These are phyloP conservation scores for Hordeum marinum DNA, from an alignment of 176 grass and related monocot species.

Conservation along the genomic window DNA sequence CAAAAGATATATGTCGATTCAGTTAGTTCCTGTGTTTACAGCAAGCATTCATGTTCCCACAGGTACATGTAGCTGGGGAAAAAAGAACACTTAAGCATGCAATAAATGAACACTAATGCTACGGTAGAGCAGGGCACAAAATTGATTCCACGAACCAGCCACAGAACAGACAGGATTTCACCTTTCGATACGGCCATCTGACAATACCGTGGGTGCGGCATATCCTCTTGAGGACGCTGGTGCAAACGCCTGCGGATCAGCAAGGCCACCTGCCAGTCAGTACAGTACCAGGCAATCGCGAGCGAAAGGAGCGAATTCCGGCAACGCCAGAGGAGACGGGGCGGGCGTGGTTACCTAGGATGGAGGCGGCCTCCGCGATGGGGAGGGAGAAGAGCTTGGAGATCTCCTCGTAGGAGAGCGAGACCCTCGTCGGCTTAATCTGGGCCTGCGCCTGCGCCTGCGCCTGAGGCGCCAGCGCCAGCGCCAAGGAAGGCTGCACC, in stretches of 20 bases:
- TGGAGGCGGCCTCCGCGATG: conserved; percentile 81
- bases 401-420: conserved; percentile 85
- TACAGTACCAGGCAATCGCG: neutral
- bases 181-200: conserved; percentile 94
- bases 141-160: neutral
- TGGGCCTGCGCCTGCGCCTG: neutral
- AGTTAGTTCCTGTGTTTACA: neutral
- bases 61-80: neutral
- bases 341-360: conserved; percentile 44
- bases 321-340: neutral
- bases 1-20: neutral
- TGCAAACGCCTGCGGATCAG: conserved; percentile 65
- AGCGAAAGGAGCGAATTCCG: neutral
- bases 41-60: neutral
- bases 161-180: conserved; percentile 2
- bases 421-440: conserved; percentile 40
- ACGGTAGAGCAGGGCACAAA: neutral
- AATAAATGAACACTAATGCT: neutral
- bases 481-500: neutral
- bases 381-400: conserved; percentile 87
- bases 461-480: neutral
- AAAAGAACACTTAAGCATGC: neutral
- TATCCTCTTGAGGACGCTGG: conserved; percentile 88
- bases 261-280: neutral
- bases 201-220: conserved; percentile 90